phyloP scores from a whole-genome alignment of 257 asterid species.

The Eustoma russellianum region DNA sequence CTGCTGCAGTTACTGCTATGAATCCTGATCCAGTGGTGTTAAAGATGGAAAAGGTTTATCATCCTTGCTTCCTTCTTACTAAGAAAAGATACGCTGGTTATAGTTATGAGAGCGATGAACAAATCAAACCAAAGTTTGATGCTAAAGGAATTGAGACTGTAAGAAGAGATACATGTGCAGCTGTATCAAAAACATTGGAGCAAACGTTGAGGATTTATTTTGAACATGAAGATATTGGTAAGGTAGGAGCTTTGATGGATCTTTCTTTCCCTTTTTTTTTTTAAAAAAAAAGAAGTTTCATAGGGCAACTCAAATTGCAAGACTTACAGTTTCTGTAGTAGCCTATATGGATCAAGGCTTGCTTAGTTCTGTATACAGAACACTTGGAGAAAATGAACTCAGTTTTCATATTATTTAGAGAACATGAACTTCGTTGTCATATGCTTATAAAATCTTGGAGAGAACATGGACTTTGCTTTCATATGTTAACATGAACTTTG shows the following conservation, averaged over 20 bases:
- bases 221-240: slow-evolving; percentile 54
- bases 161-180: slow-evolving; percentile 90
- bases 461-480: too few relatives aligned
- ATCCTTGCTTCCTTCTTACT: slow-evolving; percentile 92
- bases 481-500: too few relatives aligned
- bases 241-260: slow-evolving; percentile 27
- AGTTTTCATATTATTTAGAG: too few relatives aligned
- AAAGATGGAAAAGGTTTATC: slow-evolving; percentile 92
- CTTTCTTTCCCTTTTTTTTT: slow-evolving; percentile 5
- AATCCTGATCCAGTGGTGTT: slow-evolving; percentile 75
- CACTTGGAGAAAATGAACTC: too few relatives aligned
- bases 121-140: slow-evolving; percentile 70
- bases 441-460: neutral
- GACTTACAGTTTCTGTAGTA: neutral
- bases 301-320: neutral
- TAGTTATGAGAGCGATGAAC: slow-evolving; percentile 80
- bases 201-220: slow-evolving; percentile 69
- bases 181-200: slow-evolving; percentile 89
- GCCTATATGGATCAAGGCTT: neutral
- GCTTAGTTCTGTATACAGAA: neutral
- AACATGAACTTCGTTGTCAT: too few relatives aligned
- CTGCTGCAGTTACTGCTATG: slow-evolving; percentile 69
- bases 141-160: slow-evolving; percentile 97
- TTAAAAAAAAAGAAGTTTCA: too few relatives aligned
- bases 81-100: slow-evolving; percentile 96